Conservation (phyloP, 1,284 basidiomycete species). For the Termitomyces sp. region DNA sequence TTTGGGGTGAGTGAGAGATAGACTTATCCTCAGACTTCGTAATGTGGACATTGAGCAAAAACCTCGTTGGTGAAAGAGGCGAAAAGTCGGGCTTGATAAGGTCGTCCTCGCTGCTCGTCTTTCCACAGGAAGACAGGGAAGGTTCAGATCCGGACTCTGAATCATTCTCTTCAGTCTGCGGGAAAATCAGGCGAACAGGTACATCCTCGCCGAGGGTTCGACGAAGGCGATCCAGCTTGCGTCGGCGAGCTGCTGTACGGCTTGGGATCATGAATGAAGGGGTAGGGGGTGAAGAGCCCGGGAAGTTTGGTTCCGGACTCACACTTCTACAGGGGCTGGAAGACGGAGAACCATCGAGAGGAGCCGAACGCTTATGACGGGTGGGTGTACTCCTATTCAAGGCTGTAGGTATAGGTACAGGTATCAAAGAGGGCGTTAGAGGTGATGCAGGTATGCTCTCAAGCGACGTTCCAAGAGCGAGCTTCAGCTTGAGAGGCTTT, state of each 20-base stretch:
- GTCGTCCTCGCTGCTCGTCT: slow-evolving; percentile 4
- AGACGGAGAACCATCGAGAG: slow-evolving; percentile 8
- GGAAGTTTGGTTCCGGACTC: slow-evolving; percentile 1
- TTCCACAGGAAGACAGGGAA: neutral
- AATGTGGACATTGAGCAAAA: neutral
- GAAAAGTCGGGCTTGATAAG: slow-evolving; percentile 5
- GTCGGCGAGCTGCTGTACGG: slow-evolving; percentile 35
- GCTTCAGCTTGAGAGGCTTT: slow-evolving; percentile 23
- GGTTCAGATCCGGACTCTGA: slow-evolving; percentile 7
- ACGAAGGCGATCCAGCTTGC: slow-evolving; percentile 56
- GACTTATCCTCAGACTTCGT: neutral
- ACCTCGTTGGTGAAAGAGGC: slow-evolving; percentile 3
- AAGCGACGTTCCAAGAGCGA: slow-evolving; percentile 18
- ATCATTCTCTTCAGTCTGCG: slow-evolving; percentile 18
- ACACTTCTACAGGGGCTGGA: slow-evolving; percentile 2
- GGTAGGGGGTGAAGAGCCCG: slow-evolving; percentile 22
- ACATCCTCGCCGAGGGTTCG: slow-evolving; percentile 56
- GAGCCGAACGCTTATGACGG: slow-evolving; percentile 5
- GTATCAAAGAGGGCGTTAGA: neutral
- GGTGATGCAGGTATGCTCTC: slow-evolving; percentile 24
- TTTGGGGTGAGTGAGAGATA: slow-evolving; percentile 12
- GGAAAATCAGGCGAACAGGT: slow-evolving; percentile 54
- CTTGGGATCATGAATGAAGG: slow-evolving; percentile 36
- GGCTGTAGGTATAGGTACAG: neutral
- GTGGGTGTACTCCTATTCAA: slow-evolving; percentile 1